Base-by-base conservation (phyloP, 2,329 filamentous ascomycete genomes). In the Botrytis byssoidea region DNA sequence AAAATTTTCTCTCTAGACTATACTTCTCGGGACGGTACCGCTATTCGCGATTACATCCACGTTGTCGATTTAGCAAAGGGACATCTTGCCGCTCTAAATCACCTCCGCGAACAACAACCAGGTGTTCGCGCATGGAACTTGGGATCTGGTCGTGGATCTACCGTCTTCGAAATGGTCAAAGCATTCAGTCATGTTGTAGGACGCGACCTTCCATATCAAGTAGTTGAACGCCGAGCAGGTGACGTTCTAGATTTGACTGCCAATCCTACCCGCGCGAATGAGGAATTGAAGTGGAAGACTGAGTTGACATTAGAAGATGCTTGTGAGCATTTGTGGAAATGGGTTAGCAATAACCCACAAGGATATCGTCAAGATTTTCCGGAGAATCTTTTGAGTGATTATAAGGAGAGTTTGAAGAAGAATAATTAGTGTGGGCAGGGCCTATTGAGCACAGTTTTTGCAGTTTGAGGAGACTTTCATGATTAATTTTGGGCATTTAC, bases 11-110 rank as follows among this genome's bases (percentile, higher is more conserved):
- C 44, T 14, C 18, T 40, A 97, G 95, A 99, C 86, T 99, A 99
- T 86, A 82, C 87, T 46, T 97, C 94, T 71, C 92, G 91, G 79
- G 95, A 98, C 82, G 95, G 95, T 77, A 98, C 95, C 71, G 93
- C 94, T 76, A 97, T 98, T 82, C 92, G 96, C 79, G 96, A 99
- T 85, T 99, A 99, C 87, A 98, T 99, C 83, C 95, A 98, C 86
- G 93, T 98, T 74, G 88, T 97, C 76, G 95, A 98, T 81, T 90
- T 98, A 37, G 93, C 95, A 64, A 89, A 89, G 76, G 95, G 95
- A 75, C 95, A 98, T 83, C 86, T 97, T 74, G 89, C 93, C 74
- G 96, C 97, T 35, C 91, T 99, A 78, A 94, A 96, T 85, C 93
- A 97, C 85, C 91, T 98, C 69, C 92, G 92, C 79, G 88, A 92